Evolutionary conservation across 2,329 filamentous ascomycete genomes (phyloP), one percentile per base, ranked within the genome.

Genomic region (Fusarium neocosmosporiellum): DNA sequence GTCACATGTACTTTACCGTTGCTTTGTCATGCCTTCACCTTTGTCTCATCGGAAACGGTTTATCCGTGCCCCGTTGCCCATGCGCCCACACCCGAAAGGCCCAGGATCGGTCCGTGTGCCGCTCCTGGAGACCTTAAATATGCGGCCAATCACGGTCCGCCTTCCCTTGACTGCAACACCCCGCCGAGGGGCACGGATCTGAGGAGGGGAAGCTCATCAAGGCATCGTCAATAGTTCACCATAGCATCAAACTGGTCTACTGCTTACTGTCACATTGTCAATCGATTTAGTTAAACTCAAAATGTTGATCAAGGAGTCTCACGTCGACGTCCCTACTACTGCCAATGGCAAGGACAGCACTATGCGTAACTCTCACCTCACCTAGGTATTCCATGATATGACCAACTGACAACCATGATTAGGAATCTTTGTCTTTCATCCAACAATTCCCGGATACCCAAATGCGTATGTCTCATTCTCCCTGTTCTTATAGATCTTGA

Each of bases 381-480:
- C 39, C 53, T 71, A 66, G 59, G 66, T 66, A 60, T 66, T 72
- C 68, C 61, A 71, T 62, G 29, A 59, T 33, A 48, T n/a, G 33
- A 33, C 33, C 62, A 22, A 53, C 68, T 73, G 41, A 72, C 66
- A 67, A 33, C 14, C 80, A 59, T 65, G 24, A 60, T 9, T 9
- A 97, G 94, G 95, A 75, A 93, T 98, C 79, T 97, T 95, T 83
- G 80, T 97, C 80, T 98, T 95, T 83, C 94, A 98, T 80, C 95
- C 95, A 9, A 90, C 89, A 16, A 92, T 98, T 74, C 89, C 94
- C 1, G 92, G 93, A 68, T 97, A 97, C 80, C 94, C 95, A 31
- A 91, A 96, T 74, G 95, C 95, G 82, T 95, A 90, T 78, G 88
- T 13, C 7, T 27, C 5, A 18, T 3, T 13, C 33, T 16, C 5